Percentiles rank a stretch among this genome's conserved stretches.
Conservation (phyloP, 2,329 filamentous ascomycete genomes). For the Venturia carpophila region DNA sequence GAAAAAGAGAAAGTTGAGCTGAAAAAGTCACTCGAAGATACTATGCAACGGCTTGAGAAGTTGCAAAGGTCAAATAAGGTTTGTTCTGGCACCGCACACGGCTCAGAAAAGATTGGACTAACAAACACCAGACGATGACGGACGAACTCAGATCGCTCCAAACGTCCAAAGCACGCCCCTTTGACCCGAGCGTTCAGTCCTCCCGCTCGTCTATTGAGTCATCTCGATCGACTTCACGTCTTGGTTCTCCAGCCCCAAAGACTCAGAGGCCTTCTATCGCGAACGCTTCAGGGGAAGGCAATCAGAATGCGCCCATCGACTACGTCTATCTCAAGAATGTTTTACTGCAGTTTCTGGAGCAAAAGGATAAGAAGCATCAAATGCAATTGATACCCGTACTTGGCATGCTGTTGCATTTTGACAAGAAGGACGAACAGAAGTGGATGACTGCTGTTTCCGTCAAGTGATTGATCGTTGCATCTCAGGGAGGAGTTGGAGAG, state of each 20-base stretch:
- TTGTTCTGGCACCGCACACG: constrained; percentile 17
- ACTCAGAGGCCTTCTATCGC: constrained; percentile 30
- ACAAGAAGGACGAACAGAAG: constrained; percentile 77
- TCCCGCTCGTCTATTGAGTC: constrained; percentile 55
- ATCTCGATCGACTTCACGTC: constrained; percentile 33
- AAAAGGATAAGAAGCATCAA: constrained; percentile 68
- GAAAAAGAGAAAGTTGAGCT: constrained; percentile 71
- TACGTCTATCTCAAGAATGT: constrained; percentile 73
- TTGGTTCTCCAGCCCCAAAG: constrained; percentile 41
- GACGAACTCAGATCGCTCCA: constrained; percentile 50
- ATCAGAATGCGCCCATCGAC: constrained; percentile 35
- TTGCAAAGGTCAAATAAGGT: constrained; percentile 59
- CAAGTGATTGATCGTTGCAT: constrained; percentile 28
- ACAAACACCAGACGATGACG: constrained; percentile 38
- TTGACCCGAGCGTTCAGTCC: constrained; percentile 43
- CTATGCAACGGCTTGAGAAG: constrained; percentile 69
- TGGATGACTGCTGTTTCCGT: constrained; percentile 69
- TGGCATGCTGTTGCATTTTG: constrained; percentile 67
- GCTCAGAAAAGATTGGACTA: constrained; percentile 20
- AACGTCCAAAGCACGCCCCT: constrained; percentile 27
- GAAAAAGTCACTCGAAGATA: constrained; percentile 68
- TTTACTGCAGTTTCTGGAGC: constrained; percentile 71
- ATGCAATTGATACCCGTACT: constrained; percentile 70
- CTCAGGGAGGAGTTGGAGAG: not conserved
- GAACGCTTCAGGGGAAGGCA: constrained; percentile 20